A percentile compares a stretch with the other conserved stretches of the same genome.
Conservation (phyloP, 305 asterid genomes). For the Salvia sclarea region DNA sequence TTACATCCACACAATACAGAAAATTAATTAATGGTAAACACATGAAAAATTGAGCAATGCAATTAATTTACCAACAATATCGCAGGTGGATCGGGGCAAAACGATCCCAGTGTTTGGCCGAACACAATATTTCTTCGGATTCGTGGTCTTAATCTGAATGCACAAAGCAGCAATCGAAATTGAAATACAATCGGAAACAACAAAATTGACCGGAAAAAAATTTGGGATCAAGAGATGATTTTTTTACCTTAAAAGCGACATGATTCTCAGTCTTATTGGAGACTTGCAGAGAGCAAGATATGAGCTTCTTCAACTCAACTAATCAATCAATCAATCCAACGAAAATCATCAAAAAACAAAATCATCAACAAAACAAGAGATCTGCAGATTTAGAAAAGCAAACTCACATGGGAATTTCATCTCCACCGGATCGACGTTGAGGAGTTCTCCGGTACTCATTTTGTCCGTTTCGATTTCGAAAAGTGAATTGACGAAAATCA, state of each 20-base stretch:
- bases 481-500: neutral
- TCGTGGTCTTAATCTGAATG: constrained; percentile 69
- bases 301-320: constrained; percentile 80
- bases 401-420: constrained; percentile 56
- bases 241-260: constrained; percentile 76
- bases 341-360: constrained; percentile 1
- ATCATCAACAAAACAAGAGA: neutral
- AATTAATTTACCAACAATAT: constrained; percentile 56
- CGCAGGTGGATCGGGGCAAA: constrained; percentile 60
- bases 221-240: constrained; percentile 1
- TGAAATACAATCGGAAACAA: neutral
- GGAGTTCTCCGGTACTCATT: constrained; percentile 51
- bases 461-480: constrained; percentile 10
- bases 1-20: neutral
- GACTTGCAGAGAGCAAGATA: constrained; percentile 73
- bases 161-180: constrained; percentile 10
- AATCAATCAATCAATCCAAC: constrained; percentile 24
- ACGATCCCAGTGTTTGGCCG: constrained; percentile 67
- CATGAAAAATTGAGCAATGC: constrained; percentile 8
- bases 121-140: constrained; percentile 64
- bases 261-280: constrained; percentile 62
- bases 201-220: neutral
- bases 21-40: neutral
- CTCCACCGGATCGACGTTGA: constrained; percentile 51
- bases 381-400: neutral